A percentile compares a stretch with the other conserved stretches of the same genome.
phyloP scores from a whole-genome alignment of 192 early-diverging fungal genomes.

The Radiomyces spectabilis region DNA sequence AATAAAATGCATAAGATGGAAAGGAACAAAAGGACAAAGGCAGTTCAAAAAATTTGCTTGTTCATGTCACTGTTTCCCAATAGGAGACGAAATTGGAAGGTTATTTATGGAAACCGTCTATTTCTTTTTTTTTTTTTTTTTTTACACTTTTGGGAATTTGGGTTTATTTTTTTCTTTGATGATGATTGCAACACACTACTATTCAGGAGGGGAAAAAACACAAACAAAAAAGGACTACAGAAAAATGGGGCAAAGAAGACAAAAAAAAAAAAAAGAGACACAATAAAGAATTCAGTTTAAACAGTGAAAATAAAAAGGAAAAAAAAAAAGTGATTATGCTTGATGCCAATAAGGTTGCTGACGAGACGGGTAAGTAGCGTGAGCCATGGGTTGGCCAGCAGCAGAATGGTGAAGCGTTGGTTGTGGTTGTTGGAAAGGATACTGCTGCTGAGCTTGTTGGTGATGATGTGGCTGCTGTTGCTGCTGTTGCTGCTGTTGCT shows the following conservation, averaged over 20 bases:
- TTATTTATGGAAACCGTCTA: no score
- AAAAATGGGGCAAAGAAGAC: background rate
- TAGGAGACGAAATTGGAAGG: no score
- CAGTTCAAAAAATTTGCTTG: no score
- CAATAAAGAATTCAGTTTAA: background rate
- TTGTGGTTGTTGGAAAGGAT: constrained; percentile 14
- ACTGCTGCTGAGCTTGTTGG: constrained; percentile 27
- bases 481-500: constrained; percentile 10
- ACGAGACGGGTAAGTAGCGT: constrained; percentile 8
- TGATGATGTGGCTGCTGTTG: constrained; percentile 33
- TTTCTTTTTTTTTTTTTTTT: no score
- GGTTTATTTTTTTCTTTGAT: no score
- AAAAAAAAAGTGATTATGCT: constrained; percentile 17
- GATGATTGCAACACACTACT: background rate
- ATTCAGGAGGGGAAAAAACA: background rate
- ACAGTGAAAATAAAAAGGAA: constrained; percentile 20
- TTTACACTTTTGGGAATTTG: no score
- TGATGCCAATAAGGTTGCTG: constrained; percentile 18
- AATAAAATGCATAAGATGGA: no score
- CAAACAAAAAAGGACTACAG: background rate
- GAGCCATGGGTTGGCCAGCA: constrained; percentile 4
- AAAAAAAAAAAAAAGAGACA: background rate
- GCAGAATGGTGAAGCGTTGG: constrained; percentile 26
- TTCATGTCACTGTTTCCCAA: no score
- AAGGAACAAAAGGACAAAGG: no score